Base-by-base conservation (phyloP, 345 rosid species). In the Gossypium arboreum region DNA sequence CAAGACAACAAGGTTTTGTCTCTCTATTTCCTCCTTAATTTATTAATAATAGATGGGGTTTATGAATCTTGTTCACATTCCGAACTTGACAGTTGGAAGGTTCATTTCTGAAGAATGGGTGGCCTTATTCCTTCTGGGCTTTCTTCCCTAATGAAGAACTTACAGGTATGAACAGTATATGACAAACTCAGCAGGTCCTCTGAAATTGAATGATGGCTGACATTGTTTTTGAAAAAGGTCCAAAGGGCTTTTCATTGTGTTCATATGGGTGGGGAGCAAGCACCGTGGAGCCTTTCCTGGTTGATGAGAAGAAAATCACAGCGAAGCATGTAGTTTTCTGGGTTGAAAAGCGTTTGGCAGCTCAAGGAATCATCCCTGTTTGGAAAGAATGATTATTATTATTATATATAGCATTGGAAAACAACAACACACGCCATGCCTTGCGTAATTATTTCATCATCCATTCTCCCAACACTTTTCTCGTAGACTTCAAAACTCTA, bases 311-410 rank as follows among this genome's bases (percentile, higher is more conserved):
- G 91, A 90, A 84, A 83, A 86, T 90, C 45, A 95, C 99, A 0
- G 91, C 88, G 9, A 87, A 78, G 79, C 97, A 79, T 7, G 81
- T 95, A 3, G 90, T 91, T 18, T 95, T 95, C 80, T 95, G 98
- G 98, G 92, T 93, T 5, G 92, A 93, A 76, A 95, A 95, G 80
- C 94, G 97, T 27, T 87, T 95, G 55, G 98, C 97, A 17, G 98
- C 99, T 7, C 99, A 92, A 74, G 97, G 99, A 71, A 88, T 92
- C 73, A 86, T 91, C 63, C 97, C 95, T 0, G 98, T 91, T 45
- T 90, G 98, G 97, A 84, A 79, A 78, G 85, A 86, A 39, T 87
- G 73, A 83, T 50, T 59, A 34, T 34, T 34, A 4, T 34, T 34
- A 34, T 34, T 4, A 34, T 34, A 34, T 2, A 68, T 6, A 69